phyloP scores from a whole-genome alignment of 2,329 filamentous ascomycete species.

The Ophiocordyceps camponoti-leonardi region DNA sequence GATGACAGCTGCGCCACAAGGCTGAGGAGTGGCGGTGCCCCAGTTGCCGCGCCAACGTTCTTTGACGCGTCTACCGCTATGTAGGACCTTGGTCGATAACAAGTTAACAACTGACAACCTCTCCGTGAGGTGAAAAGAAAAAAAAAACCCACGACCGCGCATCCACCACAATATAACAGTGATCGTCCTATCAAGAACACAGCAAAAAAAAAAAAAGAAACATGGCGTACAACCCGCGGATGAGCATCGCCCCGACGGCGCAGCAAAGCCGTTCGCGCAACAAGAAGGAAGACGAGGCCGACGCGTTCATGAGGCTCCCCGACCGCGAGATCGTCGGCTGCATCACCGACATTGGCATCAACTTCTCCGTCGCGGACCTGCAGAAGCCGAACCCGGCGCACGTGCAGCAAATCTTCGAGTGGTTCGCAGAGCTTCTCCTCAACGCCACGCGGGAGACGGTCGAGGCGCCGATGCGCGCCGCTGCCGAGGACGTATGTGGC shows the following conservation, averaged over 20 bases:
- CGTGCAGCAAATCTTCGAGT: slow-evolving; percentile 95
- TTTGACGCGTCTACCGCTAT: background rate
- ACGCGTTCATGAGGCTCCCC: slow-evolving; percentile 41
- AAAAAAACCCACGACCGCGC: background rate
- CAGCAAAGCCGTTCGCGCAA: slow-evolving; percentile 30
- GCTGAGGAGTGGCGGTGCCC: background rate
- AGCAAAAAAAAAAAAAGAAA: no score
- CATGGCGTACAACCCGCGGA: slow-evolving; percentile 44
- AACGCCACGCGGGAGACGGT: slow-evolving; percentile 87
- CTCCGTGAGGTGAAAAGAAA: background rate
- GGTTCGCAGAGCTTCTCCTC: slow-evolving; percentile 86
- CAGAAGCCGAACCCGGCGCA: slow-evolving; percentile 88
- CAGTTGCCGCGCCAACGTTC: background rate
- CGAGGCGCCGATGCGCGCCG: slow-evolving; percentile 86
- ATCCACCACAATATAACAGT: background rate
- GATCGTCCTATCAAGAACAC: background rate
- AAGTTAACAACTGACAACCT: background rate
- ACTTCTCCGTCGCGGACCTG: slow-evolving; percentile 71
- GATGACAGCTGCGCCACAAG: background rate
- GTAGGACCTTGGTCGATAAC: no score
- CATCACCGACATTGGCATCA: slow-evolving; percentile 91
- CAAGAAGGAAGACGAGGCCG: slow-evolving; percentile 41
- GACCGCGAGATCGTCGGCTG: slow-evolving; percentile 83
- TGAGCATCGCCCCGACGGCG: slow-evolving; percentile 40
- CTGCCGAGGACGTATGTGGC: slow-evolving; percentile 71